Percentiles rank a stretch among this genome's conserved stretches.
Conservation (phyloP, 768 basidiomycete genomes). For the Porphyrellus cyaneotinctus region DNA sequence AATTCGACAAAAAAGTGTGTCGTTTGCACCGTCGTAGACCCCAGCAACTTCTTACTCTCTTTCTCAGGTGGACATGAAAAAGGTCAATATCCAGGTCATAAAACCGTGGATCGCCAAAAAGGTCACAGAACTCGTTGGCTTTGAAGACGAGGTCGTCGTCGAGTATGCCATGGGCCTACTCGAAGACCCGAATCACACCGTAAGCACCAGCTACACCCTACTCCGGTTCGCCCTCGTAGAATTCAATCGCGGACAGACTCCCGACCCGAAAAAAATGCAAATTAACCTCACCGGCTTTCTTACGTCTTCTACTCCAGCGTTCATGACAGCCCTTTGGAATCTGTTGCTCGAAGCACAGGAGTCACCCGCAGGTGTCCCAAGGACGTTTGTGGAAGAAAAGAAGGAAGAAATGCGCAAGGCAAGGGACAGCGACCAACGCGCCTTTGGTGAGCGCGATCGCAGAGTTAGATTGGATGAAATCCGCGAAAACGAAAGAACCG, state of each 20-base stretch:
- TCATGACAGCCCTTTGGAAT: conserved; percentile 88
- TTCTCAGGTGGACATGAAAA: conserved; percentile 83
- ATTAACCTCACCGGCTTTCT: conserved; percentile 92
- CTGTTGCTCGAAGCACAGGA: conserved; percentile 91
- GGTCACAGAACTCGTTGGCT: conserved; percentile 82
- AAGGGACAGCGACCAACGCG: conserved; percentile 56
- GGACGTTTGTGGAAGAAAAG: conserved; percentile 86
- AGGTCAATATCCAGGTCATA: conserved; percentile 90
- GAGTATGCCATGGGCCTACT: conserved; percentile 95
- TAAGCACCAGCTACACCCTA: conserved; percentile 34
- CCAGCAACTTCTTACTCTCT: neutral
- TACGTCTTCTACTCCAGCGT: conserved; percentile 75
- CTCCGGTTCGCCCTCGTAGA: too few species aligned
- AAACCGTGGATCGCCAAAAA: conserved; percentile 95
- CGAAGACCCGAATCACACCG: conserved; percentile 82
- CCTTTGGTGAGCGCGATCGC: conserved; percentile 69
- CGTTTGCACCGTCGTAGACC: neutral
- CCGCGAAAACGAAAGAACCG: conserved; percentile 54
- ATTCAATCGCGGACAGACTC: conserved; percentile 47
- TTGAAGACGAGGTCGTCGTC: conserved; percentile 96
- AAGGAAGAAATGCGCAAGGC: conserved; percentile 85
- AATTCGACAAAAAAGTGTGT: conserved; percentile 81
- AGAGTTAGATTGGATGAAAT: conserved; percentile 66
- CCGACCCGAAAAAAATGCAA: conserved; percentile 95
- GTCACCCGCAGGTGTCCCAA: conserved; percentile 84